Evolutionary conservation across 2,329 filamentous ascomycete species (phyloP).

Genomic region (Penicillium sp.): DNA sequence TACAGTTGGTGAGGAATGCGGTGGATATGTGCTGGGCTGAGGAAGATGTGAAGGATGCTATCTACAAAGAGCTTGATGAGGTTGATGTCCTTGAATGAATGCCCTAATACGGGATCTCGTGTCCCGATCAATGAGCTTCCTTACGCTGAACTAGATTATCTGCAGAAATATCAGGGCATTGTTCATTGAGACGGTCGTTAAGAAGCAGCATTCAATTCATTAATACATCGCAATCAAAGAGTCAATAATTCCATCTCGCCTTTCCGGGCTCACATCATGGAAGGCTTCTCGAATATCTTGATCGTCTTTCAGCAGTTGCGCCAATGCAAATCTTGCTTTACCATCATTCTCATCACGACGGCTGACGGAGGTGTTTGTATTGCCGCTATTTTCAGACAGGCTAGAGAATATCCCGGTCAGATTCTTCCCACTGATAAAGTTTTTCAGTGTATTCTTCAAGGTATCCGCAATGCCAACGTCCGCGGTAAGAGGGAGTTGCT

Average conservation of each 20-base stretch:
- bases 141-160: neutral
- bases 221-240: slow-evolving; percentile 15
- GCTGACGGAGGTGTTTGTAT: neutral
- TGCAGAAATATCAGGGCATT: neutral
- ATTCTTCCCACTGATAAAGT: slow-evolving; percentile 14
- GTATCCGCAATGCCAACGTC: slow-evolving; percentile 21
- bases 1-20: slow-evolving; percentile 47
- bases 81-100: slow-evolving; percentile 8
- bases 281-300: slow-evolving; percentile 20
- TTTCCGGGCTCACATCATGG: slow-evolving; percentile 13
- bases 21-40: slow-evolving; percentile 55
- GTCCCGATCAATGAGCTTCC: neutral
- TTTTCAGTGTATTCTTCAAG: slow-evolving; percentile 24
- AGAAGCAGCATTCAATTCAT: neutral
- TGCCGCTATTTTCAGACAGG: neutral
- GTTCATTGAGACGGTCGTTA: neutral
- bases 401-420: slow-evolving; percentile 6
- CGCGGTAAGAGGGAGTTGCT: slow-evolving; percentile 21
- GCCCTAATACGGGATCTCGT: neutral
- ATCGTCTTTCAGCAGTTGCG: slow-evolving; percentile 20
- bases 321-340: slow-evolving; percentile 8
- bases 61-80: slow-evolving; percentile 21
- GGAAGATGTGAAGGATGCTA: slow-evolving; percentile 40
- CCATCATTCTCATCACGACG: slow-evolving; percentile 2
- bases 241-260: slow-evolving; percentile 24